These are phyloP conservation scores for Arachis stenosperma DNA, from an alignment of 306 rosid species.

Conservation along the genomic window DNA sequence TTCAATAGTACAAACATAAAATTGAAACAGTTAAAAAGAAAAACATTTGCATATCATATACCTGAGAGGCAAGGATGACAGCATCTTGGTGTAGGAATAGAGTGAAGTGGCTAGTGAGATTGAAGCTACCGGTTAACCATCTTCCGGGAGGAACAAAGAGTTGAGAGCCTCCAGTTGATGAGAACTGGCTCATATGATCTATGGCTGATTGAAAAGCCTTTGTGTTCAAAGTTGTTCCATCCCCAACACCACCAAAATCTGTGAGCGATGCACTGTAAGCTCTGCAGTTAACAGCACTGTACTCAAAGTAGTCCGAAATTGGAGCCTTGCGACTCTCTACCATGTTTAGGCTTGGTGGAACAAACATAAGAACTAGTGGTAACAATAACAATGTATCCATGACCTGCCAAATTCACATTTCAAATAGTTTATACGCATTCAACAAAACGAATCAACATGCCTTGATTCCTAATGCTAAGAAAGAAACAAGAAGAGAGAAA, in stretches of 20 bases:
- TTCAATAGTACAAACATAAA: background rate
- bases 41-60: conserved; percentile 30
- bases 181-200: conserved; percentile 49
- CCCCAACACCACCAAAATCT: conserved; percentile 87
- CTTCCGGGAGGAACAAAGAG: conserved; percentile 87
- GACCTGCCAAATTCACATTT: conserved; percentile 39
- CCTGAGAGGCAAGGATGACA: conserved; percentile 82
- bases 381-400: conserved; percentile 40
- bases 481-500: conserved; percentile 20
- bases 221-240: conserved; percentile 75
- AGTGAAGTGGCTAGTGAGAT: conserved; percentile 89
- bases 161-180: conserved; percentile 71
- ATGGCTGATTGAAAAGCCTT: conserved; percentile 68
- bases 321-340: conserved; percentile 41
- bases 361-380: conserved; percentile 21
- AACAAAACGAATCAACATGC: background rate
- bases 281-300: conserved; percentile 59
- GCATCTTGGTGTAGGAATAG: conserved; percentile 81
- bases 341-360: conserved; percentile 29
- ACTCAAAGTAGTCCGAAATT: conserved; percentile 29
- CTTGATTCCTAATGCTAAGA: background rate
- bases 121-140: conserved; percentile 94
- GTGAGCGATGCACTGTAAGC: conserved; percentile 65
- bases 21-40: conserved; percentile 14
- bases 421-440: conserved; percentile 2